Conservation (phyloP, 768 basidiomycete species). For the Boletus pseudopeckii region DNA sequence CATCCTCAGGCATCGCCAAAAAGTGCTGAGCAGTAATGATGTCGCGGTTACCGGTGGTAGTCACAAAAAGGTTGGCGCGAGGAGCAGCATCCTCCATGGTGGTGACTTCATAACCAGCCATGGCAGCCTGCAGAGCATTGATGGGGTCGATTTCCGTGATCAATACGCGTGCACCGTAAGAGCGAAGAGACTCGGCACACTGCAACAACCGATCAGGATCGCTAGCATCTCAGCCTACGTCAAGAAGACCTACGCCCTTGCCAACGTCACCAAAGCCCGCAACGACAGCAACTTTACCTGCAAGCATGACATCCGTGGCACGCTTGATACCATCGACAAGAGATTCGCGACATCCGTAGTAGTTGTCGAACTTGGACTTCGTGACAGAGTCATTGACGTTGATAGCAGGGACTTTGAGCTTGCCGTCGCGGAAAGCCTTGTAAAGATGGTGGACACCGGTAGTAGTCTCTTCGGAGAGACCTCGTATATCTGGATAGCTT, state of each 20-base stretch:
- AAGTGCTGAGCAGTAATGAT: constrained; percentile 95
- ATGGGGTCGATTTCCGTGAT: constrained; percentile 99
- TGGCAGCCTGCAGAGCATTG: constrained; percentile 99
- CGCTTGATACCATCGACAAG: constrained; percentile 99
- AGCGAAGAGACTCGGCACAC: constrained; percentile 95
- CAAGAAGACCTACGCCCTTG: constrained; percentile 76
- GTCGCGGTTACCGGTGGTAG: constrained; percentile 98
- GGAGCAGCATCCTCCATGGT: constrained; percentile 98
- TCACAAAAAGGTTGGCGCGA: constrained; percentile 89
- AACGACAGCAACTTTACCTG: constrained; percentile 98
- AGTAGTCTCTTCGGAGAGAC: constrained; percentile 98
- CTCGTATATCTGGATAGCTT: constrained; percentile 63
- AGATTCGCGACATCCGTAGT: constrained; percentile 99
- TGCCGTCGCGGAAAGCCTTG: constrained; percentile 95
- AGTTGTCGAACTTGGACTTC: constrained; percentile 99
- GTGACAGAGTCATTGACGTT: constrained; percentile 99
- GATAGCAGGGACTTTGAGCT: constrained; percentile 96
- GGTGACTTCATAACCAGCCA: constrained; percentile 98
- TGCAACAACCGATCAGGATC: constrained; percentile 29
- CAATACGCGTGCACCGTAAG: constrained; percentile 96
- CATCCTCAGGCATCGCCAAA: constrained; percentile 92
- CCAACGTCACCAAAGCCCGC: constrained; percentile 99
- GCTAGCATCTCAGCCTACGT: not conserved
- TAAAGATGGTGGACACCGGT: constrained; percentile 99
- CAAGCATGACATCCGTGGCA: constrained; percentile 99